Evolutionary conservation across 2,329 filamentous ascomycete genomes (phyloP).

Genomic region (Talaromyces sp.): DNA sequence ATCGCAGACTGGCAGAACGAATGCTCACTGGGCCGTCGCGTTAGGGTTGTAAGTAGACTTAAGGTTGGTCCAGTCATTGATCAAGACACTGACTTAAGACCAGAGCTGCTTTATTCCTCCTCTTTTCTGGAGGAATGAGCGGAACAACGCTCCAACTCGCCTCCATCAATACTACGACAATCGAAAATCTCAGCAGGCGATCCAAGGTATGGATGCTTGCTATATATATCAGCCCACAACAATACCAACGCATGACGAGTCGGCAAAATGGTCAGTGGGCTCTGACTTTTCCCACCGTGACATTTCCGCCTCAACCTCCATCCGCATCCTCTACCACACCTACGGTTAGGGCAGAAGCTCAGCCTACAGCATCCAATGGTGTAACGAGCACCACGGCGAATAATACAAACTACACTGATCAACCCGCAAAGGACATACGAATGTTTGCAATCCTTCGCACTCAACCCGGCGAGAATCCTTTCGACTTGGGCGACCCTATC

Average conservation of each 20-base stretch:
- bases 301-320: conserved; percentile 34
- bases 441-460: conserved; percentile 79
- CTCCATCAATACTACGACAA: conserved; percentile 73
- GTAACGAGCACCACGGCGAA: conserved; percentile 13
- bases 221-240: conserved; percentile 52
- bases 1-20: conserved; percentile 41
- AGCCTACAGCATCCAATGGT: neutral
- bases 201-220: conserved; percentile 69
- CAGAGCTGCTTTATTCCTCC: conserved; percentile 64
- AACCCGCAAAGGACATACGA: conserved; percentile 48
- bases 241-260: conserved; percentile 27
- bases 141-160: conserved; percentile 67
- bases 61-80: conserved; percentile 16
- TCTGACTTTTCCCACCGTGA: conserved; percentile 39
- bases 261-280: conserved; percentile 32
- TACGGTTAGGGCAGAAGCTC: neutral
- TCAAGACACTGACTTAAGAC: conserved; percentile 18
- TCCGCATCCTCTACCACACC: neutral
- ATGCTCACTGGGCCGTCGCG: conserved; percentile 63
- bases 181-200: conserved; percentile 68
- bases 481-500: conserved; percentile 65
- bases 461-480: conserved; percentile 75
- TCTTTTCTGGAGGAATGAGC: conserved; percentile 80
- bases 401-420: conserved; percentile 35
- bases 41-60: conserved; percentile 56